Percentiles rank a stretch among this genome's conserved stretches.
phyloP scores from a whole-genome alignment of 306 rosid genomes.

The Oxytropis ochrocephala region DNA sequence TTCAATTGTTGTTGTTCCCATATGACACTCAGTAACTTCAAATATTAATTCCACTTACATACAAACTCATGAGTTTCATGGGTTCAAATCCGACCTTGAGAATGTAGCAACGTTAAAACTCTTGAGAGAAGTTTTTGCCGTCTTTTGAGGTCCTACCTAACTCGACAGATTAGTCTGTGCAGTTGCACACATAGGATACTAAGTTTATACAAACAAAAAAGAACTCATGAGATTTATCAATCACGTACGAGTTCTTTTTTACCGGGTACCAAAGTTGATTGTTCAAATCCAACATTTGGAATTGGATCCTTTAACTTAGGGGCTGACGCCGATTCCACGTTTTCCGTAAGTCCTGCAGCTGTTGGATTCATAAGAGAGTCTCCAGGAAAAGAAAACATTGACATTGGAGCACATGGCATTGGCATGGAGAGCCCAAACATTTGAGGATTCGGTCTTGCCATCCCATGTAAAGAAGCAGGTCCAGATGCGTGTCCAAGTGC shows the following conservation, averaged over 20 bases:
- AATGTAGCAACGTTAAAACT: too few species aligned
- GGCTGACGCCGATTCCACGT: conserved; percentile 31
- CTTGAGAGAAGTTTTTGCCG: too few species aligned
- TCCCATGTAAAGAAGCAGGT: conserved; percentile 43
- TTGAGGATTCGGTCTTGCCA: conserved; percentile 60
- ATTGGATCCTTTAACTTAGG: conserved; percentile 41
- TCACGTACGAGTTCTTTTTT: conserved; percentile 26
- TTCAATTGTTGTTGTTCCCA: not conserved
- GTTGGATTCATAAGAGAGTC: conserved; percentile 47
- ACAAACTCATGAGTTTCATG: not conserved
- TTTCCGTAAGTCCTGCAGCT: conserved; percentile 26
- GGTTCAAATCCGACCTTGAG: too few species aligned
- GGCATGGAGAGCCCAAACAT: conserved; percentile 46
- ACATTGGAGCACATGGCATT: conserved; percentile 41
- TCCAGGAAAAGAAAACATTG: conserved; percentile 35
- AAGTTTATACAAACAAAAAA: not conserved
- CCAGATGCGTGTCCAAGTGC: conserved; percentile 40
- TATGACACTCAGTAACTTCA: not conserved
- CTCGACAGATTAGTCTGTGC: too few species aligned
- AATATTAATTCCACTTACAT: not conserved
- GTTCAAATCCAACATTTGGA: conserved; percentile 39
- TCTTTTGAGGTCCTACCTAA: too few species aligned
- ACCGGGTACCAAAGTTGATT: conserved; percentile 26
- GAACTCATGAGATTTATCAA: conserved; percentile 32
- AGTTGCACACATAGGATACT: too few species aligned